Base-by-base conservation (phyloP, 306 rosid genomes). In the Malus sylvestris region DNA sequence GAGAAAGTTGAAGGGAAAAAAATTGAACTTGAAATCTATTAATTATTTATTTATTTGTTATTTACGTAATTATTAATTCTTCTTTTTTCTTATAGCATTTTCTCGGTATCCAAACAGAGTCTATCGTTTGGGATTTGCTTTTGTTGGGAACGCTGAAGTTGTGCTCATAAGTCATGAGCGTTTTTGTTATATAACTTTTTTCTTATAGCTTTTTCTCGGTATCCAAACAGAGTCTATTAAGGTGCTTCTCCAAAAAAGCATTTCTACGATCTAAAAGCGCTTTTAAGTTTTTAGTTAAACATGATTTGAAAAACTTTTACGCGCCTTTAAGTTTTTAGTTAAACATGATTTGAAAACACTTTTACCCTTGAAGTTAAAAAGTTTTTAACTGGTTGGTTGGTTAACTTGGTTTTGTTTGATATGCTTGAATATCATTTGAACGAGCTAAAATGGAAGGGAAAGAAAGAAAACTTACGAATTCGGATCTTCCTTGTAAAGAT, bases 101-200 rank as follows among this genome's bases (percentile, higher is more conserved):
- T 75, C 77, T 70, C 62, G 4, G 69, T 35, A 29, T 52, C 55
- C 77, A 64, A 76, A 70, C 77, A 42, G 20, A 29, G 66, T 60
- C 5, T 49, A 16, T 51, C 55, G 8, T 16, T 0, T 16, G 20
- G 55, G 8, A 5, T 51, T 49, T 38, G 42, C 2, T 49, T 49
- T 14, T 15, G 5, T 49, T 14, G 53, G 7, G 2, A 49, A 49
- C 53, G 6, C 19, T 14, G 0, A 5, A 15, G 3, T 4, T 49
- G 1, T 2, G 53, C 18, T 49, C 8, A 15, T 49, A 49, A 15
- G 42, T 38, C 42, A 10, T 42, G 12, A 10, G 8, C 20, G 3
- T 51, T 51, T 51, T 51, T 49, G 3, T 15, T 2, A 51, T 18
- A 5, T 16, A 16, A 51, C 2, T 15, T 32, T 30, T 30, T 30